Conservation (phyloP, 2,329 filamentous ascomycete genomes). For the Colletotrichum endophyticum region DNA sequence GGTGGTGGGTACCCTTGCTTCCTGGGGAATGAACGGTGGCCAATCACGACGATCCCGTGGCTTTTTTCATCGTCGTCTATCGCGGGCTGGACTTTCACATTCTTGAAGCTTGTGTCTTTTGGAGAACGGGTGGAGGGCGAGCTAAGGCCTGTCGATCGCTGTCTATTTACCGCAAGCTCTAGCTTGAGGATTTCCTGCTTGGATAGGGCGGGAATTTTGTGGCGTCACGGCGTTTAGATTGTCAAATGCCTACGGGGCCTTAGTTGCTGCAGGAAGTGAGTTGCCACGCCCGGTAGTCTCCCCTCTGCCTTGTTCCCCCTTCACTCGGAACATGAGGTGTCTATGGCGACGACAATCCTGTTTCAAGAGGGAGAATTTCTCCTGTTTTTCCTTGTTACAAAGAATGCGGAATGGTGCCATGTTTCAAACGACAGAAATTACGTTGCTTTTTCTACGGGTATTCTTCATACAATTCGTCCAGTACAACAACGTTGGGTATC, state of each 20-base stretch:
- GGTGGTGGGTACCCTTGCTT: neutral
- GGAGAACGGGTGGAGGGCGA: neutral
- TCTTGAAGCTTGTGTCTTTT: neutral
- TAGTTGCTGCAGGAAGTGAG: neutral
- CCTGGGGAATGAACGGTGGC: neutral
- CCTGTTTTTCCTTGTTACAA: neutral
- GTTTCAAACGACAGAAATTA: neutral
- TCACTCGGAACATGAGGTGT: neutral
- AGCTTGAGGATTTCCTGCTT: neutral
- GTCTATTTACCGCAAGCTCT: neutral
- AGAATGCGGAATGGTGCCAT: neutral
- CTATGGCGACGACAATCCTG: neutral
- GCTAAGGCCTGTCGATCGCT: neutral
- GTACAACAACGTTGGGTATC: neutral
- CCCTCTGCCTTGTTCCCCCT: neutral
- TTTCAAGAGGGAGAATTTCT: neutral
- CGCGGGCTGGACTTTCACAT: neutral
- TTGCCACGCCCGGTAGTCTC: neutral
- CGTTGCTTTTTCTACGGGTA: slow-evolving; percentile 17
- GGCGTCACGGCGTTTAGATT: slow-evolving; percentile 15
- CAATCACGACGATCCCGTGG: slow-evolving; percentile 7
- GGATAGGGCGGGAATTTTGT: slow-evolving; percentile 1
- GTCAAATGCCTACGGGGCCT: neutral
- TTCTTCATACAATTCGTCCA: slow-evolving; percentile 3
- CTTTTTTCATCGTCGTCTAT: neutral